Percentiles rank a stretch among this genome's conserved stretches.
Conservation (phyloP, 495 filamentous ascomycete genomes). For the Glarea lozoyensis region DNA sequence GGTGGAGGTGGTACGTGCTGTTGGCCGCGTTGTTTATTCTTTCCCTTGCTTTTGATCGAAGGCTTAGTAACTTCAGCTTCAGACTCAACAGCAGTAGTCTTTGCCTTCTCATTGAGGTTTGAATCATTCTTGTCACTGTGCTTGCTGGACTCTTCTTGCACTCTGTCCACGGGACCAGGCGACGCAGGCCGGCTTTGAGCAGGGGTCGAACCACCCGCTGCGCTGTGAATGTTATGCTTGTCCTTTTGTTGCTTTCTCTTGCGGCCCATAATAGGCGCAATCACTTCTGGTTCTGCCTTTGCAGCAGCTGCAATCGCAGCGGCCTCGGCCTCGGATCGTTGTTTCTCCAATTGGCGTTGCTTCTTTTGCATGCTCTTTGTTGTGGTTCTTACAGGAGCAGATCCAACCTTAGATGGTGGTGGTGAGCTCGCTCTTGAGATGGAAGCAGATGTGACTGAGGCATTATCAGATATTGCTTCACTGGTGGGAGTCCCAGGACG, state of each 20-base stretch:
- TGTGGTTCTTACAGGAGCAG: constrained; percentile 66
- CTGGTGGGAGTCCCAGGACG: constrained; percentile 71
- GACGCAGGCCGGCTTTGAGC: constrained; percentile 27
- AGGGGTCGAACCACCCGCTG: constrained; percentile 31
- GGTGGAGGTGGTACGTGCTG: constrained; percentile 23
- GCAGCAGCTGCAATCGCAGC: constrained; percentile 35
- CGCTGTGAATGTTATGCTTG: constrained; percentile 33
- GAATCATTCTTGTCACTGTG: no score
- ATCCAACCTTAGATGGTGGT: constrained; percentile 60
- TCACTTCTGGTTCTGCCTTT: constrained; percentile 48
- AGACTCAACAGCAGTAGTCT: not conserved
- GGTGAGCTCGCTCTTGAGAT: constrained; percentile 81
- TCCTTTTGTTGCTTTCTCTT: constrained; percentile 93
- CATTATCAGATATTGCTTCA: constrained; percentile 69
- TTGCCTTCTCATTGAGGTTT: not conserved
- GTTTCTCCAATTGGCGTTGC: constrained; percentile 63
- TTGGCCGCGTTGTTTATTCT: constrained; percentile 17
- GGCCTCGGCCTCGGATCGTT: constrained; percentile 45
- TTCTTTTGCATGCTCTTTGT: constrained; percentile 91
- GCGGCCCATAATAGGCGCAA: constrained; percentile 71
- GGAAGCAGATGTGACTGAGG: constrained; percentile 66
- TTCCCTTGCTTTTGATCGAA: constrained; percentile 21
- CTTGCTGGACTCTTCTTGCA: constrained; percentile 7
- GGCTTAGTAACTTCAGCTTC: not conserved
- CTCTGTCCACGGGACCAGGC: constrained; percentile 10